Conservation (phyloP, 2,329 filamentous ascomycete genomes). For the Penicillium sp. region DNA sequence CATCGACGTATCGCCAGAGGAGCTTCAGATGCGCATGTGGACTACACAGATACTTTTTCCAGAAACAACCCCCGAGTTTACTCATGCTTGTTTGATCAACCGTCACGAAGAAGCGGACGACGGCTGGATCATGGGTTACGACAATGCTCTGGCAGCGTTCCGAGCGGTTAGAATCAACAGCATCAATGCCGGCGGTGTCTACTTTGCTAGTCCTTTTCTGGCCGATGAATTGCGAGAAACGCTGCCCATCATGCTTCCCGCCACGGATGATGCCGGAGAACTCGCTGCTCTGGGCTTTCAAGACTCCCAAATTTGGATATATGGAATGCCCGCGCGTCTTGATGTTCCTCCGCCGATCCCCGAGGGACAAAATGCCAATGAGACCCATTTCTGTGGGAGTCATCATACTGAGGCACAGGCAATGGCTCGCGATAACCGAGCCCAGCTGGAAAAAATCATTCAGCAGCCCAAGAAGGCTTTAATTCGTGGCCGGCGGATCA, state of each 20-base stretch:
- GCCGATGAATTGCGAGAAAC: constrained; percentile 56
- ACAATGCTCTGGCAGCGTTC: constrained; percentile 75
- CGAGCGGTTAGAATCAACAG: constrained; percentile 75
- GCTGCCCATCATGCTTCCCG: constrained; percentile 68
- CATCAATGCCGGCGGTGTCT: constrained; percentile 73
- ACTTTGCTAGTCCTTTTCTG: constrained; percentile 70
- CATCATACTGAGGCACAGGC: constrained; percentile 19
- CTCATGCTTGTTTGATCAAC: constrained; percentile 70
- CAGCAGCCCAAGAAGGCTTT: constrained; percentile 64
- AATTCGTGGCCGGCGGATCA: constrained; percentile 66
- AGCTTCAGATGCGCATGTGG: constrained; percentile 75
- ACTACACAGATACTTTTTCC: constrained; percentile 84
- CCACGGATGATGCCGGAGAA: constrained; percentile 69
- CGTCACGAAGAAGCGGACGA: constrained; percentile 59
- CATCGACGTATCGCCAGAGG: constrained; percentile 53
- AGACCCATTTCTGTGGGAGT: constrained; percentile 17
- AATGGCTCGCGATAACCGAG: constrained; percentile 25
- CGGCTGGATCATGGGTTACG: constrained; percentile 76
- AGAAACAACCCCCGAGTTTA: constrained; percentile 76
- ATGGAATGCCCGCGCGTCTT: constrained; percentile 73
- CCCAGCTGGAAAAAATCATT: constrained; percentile 38
- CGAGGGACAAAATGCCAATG: constrained; percentile 10
- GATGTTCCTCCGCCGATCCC: constrained; percentile 54
- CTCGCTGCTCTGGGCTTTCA: constrained; percentile 74
- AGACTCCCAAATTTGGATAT: constrained; percentile 73